Conservation (phyloP, 257 asterid species). For the Cordia subcordata region DNA sequence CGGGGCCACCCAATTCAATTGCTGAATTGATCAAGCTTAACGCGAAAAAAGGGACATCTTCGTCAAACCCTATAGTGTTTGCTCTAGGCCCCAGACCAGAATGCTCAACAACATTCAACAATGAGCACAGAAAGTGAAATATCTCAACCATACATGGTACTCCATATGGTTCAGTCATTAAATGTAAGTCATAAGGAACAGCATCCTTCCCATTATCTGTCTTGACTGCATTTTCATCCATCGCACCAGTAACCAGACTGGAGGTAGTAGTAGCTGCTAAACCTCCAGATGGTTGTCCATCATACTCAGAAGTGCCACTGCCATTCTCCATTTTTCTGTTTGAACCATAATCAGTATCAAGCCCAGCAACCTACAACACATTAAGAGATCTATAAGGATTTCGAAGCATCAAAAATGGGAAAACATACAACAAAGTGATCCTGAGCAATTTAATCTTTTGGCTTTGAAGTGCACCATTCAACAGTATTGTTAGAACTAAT, state of each 20-base stretch:
- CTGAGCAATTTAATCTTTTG: neutral
- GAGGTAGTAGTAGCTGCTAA: conserved; percentile 46
- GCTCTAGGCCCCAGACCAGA: conserved; percentile 72
- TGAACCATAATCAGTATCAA: conserved; percentile 47
- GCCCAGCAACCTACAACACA: conserved; percentile 44
- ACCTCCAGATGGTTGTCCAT: conserved; percentile 55
- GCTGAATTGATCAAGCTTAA: conserved; percentile 93
- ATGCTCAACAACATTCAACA: conserved; percentile 79
- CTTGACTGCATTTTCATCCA: conserved; percentile 52
- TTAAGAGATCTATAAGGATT: conserved; percentile 14
- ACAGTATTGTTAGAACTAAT: no score
- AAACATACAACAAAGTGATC: conserved; percentile 8
- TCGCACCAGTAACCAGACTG: conserved; percentile 32
- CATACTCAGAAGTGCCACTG: conserved; percentile 47
- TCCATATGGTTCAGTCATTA: conserved; percentile 90
- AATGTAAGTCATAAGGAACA: conserved; percentile 68
- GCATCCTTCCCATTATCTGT: conserved; percentile 66
- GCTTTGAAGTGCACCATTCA: no score
- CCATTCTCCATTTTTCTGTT: conserved; percentile 69
- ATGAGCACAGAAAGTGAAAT: conserved; percentile 87
- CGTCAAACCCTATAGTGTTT: conserved; percentile 81
- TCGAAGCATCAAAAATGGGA: conserved; percentile 12
- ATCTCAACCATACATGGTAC: conserved; percentile 95
- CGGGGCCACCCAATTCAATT: conserved; percentile 82
- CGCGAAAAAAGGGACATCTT: conserved; percentile 89